phyloP scores from a whole-genome alignment of 2,329 filamentous ascomycete species.

The Pseudocercospora ulei region DNA sequence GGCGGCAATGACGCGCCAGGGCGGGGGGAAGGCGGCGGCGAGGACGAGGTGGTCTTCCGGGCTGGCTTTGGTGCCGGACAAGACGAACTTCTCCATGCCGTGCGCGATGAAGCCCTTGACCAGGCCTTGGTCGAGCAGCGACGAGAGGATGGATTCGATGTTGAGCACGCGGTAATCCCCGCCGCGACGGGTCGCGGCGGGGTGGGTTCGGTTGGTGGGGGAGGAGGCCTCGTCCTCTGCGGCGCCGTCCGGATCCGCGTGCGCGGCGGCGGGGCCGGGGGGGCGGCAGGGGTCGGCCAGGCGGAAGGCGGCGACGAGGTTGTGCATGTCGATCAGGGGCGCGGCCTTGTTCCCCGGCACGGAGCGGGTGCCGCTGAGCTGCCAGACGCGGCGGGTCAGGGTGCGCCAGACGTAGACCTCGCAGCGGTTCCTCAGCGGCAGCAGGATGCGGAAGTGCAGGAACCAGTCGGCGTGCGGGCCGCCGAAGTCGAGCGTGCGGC shows the following conservation, averaged over 20 bases:
- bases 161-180: constrained; percentile 44
- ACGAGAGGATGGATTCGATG: constrained; percentile 60
- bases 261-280: constrained; percentile 31
- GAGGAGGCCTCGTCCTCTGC: constrained; percentile 29
- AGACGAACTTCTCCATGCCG: constrained; percentile 64
- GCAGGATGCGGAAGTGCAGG: constrained; percentile 61
- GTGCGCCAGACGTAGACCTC: constrained; percentile 78
- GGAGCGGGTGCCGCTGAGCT: constrained; percentile 62
- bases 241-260: constrained; percentile 42
- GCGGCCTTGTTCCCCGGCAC: constrained; percentile 42
- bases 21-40: constrained; percentile 63
- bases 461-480: constrained; percentile 59
- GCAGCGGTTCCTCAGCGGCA: constrained; percentile 65
- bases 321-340: constrained; percentile 62
- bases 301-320: constrained; percentile 55
- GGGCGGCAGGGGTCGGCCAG: constrained; percentile 52
- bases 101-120: constrained; percentile 79
- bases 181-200: constrained; percentile 15
- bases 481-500: constrained; percentile 52
- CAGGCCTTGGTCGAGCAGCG: constrained; percentile 68
- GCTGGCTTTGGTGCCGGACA: constrained; percentile 58
- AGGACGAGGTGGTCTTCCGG: constrained; percentile 45
- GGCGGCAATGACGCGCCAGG: constrained; percentile 58
- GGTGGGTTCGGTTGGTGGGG: no score
- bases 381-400: constrained; percentile 65